These are phyloP conservation scores for Hylodesmum podocarpum DNA, from an alignment of 306 rosid species.

Conservation along the genomic window DNA sequence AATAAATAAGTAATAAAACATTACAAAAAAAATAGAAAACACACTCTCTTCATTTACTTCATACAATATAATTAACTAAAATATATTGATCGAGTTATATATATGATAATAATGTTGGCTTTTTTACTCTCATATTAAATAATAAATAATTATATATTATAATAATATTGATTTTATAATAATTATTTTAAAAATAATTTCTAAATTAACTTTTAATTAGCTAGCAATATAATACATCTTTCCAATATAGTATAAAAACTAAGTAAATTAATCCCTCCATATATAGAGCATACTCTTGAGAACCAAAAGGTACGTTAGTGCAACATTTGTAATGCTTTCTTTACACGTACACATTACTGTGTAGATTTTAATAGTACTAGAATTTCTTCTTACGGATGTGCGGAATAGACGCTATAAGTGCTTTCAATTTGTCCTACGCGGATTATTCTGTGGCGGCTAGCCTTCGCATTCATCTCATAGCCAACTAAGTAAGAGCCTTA, in stretches of 20 bases:
- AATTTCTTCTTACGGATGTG: neutral
- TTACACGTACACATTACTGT: constrained; percentile 9
- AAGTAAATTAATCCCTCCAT: neutral
- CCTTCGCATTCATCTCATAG: neutral
- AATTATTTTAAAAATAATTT: neutral
- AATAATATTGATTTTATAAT: neutral
- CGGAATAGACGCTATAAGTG: neutral
- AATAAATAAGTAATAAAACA: neutral
- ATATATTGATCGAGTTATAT: neutral
- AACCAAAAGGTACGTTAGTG: neutral
- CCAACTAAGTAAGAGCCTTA: neutral
- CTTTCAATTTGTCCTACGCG: neutral
- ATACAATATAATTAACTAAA: neutral
- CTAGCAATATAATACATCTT: neutral
- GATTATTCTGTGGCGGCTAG: neutral
- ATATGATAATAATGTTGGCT: too few species aligned
- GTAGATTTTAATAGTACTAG: neutral
- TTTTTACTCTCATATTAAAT: neutral
- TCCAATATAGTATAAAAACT: neutral
- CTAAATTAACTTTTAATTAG: neutral
- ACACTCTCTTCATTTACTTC: neutral
- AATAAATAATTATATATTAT: neutral
- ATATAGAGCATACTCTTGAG: neutral
- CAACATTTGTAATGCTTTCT: constrained; percentile 6
- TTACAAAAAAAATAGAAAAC: neutral